Evolutionary conservation across 2,329 filamentous ascomycete genomes (phyloP).

Genomic region (Cladobotryum protrusum): DNA sequence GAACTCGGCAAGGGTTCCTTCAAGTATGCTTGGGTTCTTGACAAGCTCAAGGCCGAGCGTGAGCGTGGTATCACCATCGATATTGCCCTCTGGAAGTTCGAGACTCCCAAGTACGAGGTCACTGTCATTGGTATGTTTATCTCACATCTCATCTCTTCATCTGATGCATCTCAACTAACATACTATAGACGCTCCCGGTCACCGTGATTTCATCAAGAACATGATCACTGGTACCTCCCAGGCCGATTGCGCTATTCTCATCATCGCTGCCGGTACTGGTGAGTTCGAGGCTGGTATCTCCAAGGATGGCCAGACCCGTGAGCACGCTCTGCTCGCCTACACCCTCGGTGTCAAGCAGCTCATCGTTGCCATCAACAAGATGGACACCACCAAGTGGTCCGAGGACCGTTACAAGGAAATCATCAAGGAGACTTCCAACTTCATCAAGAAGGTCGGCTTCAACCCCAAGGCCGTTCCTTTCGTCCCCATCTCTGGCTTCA

Average conservation of each 20-base stretch:
- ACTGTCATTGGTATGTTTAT: conserved; percentile 80
- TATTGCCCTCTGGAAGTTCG: conserved; percentile 99
- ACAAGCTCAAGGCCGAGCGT: conserved; percentile 99
- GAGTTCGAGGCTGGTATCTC: conserved; percentile 99
- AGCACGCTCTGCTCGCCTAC: conserved; percentile 99
- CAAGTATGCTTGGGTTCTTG: conserved; percentile 99
- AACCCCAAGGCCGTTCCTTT: conserved; percentile 98
- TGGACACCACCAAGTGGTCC: conserved; percentile 99
- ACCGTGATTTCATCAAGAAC: conserved; percentile 99
- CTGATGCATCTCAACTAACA: conserved; percentile 10
- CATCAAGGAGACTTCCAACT: conserved; percentile 99
- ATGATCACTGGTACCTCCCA: conserved; percentile 99
- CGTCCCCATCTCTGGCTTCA: conserved; percentile 99
- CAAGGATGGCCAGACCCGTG: conserved; percentile 99
- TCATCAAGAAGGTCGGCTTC: conserved; percentile 99
- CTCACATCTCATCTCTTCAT: not conserved
- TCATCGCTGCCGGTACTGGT: conserved; percentile 99
- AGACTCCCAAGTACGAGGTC: conserved; percentile 96
- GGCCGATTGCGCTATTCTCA: conserved; percentile 99
- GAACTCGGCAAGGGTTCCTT: conserved; percentile 99
- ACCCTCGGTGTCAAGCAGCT: conserved; percentile 99
- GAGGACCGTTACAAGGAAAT: conserved; percentile 97
- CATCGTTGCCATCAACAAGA: conserved; percentile 99
- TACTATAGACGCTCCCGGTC: conserved; percentile 84
- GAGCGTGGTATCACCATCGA: conserved; percentile 99